Evolutionary conservation across 2,329 filamentous ascomycete genomes (phyloP).

Genomic region (Aspergillus fructus): DNA sequence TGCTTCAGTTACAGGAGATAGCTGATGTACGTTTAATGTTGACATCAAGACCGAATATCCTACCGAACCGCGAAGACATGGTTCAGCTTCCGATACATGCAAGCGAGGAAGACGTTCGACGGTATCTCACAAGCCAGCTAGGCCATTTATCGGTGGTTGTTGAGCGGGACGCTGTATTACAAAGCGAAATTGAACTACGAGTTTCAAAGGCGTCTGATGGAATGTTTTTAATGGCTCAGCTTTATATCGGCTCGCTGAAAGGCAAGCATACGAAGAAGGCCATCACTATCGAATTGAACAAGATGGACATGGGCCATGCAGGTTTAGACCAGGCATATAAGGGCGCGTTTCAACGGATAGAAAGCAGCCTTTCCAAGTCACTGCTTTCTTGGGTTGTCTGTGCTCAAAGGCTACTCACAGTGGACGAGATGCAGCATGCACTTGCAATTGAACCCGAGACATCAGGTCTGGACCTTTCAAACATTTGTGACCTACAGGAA

Average conservation of each 20-base stretch:
- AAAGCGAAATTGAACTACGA: background rate
- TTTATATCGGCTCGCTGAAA: background rate
- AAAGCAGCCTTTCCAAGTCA: background rate
- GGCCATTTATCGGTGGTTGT: background rate
- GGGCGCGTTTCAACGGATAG: background rate
- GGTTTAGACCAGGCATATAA: background rate
- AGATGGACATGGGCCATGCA: background rate
- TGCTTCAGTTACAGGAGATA: background rate
- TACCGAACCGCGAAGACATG: background rate
- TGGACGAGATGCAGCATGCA: background rate
- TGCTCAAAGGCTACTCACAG: background rate
- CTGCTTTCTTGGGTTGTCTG: background rate
- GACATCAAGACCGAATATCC: background rate
- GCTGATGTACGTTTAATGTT: background rate
- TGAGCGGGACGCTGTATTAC: background rate
- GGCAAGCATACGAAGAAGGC: background rate
- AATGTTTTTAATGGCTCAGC: background rate
- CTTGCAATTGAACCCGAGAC: background rate
- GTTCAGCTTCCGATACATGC: background rate
- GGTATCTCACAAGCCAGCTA: background rate
- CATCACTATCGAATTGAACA: background rate
- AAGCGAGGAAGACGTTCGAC: background rate
- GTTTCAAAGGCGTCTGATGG: background rate
- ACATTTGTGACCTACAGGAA: background rate
- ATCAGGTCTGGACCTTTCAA: background rate